Evolutionary conservation across 2,329 filamentous ascomycete genomes (phyloP).

Genomic region (Lachnellula cervina): DNA sequence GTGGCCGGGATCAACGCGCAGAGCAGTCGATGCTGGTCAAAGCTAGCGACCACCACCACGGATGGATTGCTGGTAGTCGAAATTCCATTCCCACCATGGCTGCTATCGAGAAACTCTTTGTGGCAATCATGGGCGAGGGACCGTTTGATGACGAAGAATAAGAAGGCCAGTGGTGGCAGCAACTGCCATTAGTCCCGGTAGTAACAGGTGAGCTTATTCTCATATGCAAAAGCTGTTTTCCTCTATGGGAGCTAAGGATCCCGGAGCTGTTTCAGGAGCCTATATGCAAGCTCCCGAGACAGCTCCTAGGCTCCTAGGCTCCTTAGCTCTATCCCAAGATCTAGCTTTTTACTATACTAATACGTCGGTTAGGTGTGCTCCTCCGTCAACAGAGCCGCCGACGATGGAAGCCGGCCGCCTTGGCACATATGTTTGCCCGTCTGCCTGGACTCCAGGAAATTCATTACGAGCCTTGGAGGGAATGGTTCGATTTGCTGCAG

Average conservation of each 20-base stretch:
- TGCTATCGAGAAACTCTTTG: constrained; percentile 25
- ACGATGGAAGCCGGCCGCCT: constrained; percentile 31
- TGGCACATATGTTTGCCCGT: constrained; percentile 33
- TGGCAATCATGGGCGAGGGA: constrained; percentile 30
- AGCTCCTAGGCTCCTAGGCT: too few species aligned
- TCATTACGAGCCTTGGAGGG: constrained; percentile 38
- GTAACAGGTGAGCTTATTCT: too few species aligned
- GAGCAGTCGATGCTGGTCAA: constrained; percentile 18
- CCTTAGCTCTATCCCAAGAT: too few species aligned
- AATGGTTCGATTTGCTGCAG: constrained; percentile 19
- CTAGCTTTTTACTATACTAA: too few species aligned
- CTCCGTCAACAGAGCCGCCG: constrained; percentile 36
- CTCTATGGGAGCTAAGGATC: too few species aligned
- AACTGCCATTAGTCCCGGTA: constrained; percentile 32
- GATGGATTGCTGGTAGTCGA: constrained; percentile 29
- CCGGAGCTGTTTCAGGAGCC: too few species aligned
- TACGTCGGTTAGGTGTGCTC: too few species aligned
- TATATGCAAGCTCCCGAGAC: too few species aligned
- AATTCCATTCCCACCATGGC: constrained; percentile 10
- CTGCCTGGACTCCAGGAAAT: constrained; percentile 36
- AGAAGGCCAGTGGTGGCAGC: constrained; percentile 32
- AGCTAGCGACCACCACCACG: constrained; percentile 26
- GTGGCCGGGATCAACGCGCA: background rate
- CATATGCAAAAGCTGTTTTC: too few species aligned
- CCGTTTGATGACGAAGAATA: constrained; percentile 25